phyloP scores from a whole-genome alignment of 2,329 filamentous ascomycete genomes.

The Sporothrix curviconia region DNA sequence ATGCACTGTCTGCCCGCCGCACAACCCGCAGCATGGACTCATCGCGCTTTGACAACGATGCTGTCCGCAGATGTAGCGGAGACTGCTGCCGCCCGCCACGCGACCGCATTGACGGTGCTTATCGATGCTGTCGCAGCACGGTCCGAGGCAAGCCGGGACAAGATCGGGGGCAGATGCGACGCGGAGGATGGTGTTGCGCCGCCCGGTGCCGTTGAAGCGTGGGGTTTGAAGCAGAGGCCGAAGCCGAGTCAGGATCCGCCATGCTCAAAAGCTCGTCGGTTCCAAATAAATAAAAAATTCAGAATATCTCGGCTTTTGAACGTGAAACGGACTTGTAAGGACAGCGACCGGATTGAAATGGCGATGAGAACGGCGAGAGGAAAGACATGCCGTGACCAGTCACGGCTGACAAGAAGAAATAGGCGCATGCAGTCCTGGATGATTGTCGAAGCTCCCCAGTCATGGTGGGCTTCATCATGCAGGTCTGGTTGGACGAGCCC shows the following conservation, averaged over 20 bases:
- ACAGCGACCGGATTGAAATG: too few relatives aligned
- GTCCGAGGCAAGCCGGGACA: background rate
- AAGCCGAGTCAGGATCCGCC: too few relatives aligned
- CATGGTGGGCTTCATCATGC: conserved; percentile 11
- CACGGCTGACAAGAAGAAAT: background rate
- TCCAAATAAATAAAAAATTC: too few relatives aligned
- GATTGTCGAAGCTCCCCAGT: conserved; percentile 11
- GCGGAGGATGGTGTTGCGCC: background rate
- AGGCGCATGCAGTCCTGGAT: conserved; percentile 5
- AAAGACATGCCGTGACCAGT: too few relatives aligned
- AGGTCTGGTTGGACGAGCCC: background rate
- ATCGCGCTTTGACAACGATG: background rate
- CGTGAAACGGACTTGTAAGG: too few relatives aligned
- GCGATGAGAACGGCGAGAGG: too few relatives aligned
- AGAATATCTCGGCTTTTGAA: too few relatives aligned
- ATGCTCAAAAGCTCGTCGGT: too few relatives aligned
- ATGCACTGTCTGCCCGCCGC: background rate
- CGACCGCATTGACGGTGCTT: conserved; percentile 7
- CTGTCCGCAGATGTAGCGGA: background rate
- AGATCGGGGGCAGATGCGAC: background rate
- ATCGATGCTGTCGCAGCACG: conserved; percentile 7
- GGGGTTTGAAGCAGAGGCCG: background rate
- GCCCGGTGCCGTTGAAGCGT: background rate
- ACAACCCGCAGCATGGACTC: conserved; percentile 1
- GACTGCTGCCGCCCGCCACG: background rate